These are phyloP conservation scores for Cercophora scortea DNA, from an alignment of 495 filamentous ascomycete genomes.

Conservation along the genomic window DNA sequence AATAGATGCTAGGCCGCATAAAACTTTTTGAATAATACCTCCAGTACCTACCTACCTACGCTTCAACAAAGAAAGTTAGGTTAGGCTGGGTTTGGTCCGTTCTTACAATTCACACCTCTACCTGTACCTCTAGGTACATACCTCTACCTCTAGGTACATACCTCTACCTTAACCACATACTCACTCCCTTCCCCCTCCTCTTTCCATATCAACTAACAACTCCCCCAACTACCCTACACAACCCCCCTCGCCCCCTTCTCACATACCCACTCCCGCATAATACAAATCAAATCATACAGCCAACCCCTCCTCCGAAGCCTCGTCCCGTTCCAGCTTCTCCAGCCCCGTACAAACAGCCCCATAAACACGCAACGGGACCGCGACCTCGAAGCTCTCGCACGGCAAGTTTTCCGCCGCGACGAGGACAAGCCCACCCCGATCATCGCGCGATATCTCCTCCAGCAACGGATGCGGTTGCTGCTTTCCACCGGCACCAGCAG, in stretches of 20 bases:
- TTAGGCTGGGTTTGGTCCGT: no score
- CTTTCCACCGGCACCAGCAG: not conserved
- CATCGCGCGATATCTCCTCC: slow-evolving; percentile 61
- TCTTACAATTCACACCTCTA: no score
- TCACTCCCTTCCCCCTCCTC: no score
- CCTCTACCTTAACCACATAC: no score
- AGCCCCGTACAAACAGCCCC: slow-evolving; percentile 50
- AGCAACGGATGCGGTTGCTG: slow-evolving; percentile 30
- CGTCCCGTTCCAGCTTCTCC: slow-evolving; percentile 42
- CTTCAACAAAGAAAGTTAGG: not conserved
- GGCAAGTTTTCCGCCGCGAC: slow-evolving; percentile 67
- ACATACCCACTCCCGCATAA: no score
- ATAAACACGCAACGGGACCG: slow-evolving; percentile 75
- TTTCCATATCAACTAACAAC: no score
- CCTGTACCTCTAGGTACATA: no score
- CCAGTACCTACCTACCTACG: no score
- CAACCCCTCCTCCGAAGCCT: slow-evolving; percentile 38
- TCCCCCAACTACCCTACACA: no score
- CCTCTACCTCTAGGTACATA: no score
- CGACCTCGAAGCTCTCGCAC: slow-evolving; percentile 86
- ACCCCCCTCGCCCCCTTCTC: no score
- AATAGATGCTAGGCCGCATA: not conserved
- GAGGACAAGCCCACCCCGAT: slow-evolving; percentile 57
- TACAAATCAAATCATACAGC: slow-evolving; percentile 30
- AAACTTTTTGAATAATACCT: not conserved